Evolutionary conservation across 345 rosid species (phyloP).

Genomic region (Salix udensis): DNA sequence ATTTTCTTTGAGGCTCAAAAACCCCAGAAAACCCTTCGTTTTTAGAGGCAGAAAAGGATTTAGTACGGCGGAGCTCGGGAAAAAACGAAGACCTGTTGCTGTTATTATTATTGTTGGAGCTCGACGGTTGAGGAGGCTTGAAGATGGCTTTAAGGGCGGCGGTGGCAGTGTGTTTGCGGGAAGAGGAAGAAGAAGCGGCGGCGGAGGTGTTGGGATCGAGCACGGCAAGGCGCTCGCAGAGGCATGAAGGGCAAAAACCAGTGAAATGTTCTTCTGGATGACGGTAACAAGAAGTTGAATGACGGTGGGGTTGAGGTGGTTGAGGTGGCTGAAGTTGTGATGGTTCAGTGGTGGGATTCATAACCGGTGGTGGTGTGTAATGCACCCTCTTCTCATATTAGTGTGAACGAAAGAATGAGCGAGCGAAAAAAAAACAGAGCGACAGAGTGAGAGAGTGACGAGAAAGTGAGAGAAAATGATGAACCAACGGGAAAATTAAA

Average conservation of each 20-base stretch:
- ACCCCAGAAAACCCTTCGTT: slow-evolving; percentile 81
- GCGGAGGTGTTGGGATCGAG: slow-evolving; percentile 49
- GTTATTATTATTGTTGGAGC: background rate
- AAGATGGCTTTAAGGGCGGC: slow-evolving; percentile 62
- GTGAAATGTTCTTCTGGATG: slow-evolving; percentile 90
- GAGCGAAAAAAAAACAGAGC: background rate
- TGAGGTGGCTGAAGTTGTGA: slow-evolving; percentile 57
- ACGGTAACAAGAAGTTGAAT: slow-evolving; percentile 77
- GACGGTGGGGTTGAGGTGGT: slow-evolving; percentile 82
- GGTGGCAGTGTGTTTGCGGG: slow-evolving; percentile 54
- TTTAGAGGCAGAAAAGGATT: slow-evolving; percentile 89
- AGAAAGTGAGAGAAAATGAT: slow-evolving; percentile 39
- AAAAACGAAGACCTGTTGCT: slow-evolving; percentile 31
- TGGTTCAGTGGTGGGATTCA: slow-evolving; percentile 79
- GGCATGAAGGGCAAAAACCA: slow-evolving; percentile 93
- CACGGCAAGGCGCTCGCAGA: slow-evolving; percentile 87
- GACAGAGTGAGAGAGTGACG: slow-evolving; percentile 47
- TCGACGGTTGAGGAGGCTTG: slow-evolving; percentile 28
- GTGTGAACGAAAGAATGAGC: background rate
- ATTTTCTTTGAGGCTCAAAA: slow-evolving; percentile 93
- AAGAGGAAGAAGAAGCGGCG: slow-evolving; percentile 42
- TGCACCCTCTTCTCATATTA: slow-evolving; percentile 62
- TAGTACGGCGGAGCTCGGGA: slow-evolving; percentile 87
- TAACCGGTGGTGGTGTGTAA: slow-evolving; percentile 51
- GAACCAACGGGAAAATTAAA: slow-evolving; percentile 18